Evolutionary conservation across 371 early-diverging fungal species (phyloP).

Genomic region (Mucor racemosus): DNA sequence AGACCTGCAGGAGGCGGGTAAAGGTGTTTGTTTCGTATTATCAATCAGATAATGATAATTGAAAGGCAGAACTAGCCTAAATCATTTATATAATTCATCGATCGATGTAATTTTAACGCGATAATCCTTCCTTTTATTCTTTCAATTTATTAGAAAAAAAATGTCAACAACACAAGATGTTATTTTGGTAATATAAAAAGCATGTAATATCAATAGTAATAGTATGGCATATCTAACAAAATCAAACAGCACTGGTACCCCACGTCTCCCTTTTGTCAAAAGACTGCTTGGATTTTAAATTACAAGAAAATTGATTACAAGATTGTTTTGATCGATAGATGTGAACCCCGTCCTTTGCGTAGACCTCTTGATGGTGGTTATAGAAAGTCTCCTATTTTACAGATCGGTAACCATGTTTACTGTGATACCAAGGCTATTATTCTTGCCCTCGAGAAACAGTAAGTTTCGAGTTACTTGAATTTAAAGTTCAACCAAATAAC

Average conservation of each 20-base stretch:
- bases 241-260: slow-evolving; percentile 38
- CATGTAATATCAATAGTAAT: too few species aligned
- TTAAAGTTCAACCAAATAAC: background rate
- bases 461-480: background rate
- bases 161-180: background rate
- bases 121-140: too few species aligned
- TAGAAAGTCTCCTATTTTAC: slow-evolving; percentile 64
- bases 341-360: slow-evolving; percentile 44
- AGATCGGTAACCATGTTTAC: slow-evolving; percentile 62
- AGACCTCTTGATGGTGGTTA: slow-evolving; percentile 60
- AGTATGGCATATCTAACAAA: background rate
- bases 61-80: too few species aligned
- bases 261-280: slow-evolving; percentile 38
- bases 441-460: slow-evolving; percentile 57
- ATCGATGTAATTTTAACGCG: too few species aligned
- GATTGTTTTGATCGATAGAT: slow-evolving; percentile 31
- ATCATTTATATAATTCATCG: too few species aligned
- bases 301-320: slow-evolving; percentile 49
- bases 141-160: too few species aligned
- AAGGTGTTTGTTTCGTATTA: too few species aligned
- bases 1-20: too few species aligned
- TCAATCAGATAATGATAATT: too few species aligned
- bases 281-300: slow-evolving; percentile 39
- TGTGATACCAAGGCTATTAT: slow-evolving; percentile 58
- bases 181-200: background rate